Conservation (phyloP, 2,329 filamentous ascomycete genomes). For the Aureobasidium lini region DNA sequence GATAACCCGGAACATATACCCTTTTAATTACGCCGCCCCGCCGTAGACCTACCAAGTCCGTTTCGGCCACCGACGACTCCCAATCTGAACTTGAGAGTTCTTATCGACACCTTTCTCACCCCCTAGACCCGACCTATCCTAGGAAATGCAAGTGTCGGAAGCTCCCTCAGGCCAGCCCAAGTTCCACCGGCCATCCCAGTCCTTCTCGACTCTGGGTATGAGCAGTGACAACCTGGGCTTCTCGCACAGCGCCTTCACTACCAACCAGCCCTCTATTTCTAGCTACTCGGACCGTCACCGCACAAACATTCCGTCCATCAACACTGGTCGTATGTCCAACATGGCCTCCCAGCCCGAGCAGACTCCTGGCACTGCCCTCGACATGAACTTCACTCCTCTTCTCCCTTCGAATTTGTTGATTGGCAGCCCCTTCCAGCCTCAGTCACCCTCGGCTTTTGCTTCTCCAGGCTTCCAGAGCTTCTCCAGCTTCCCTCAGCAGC, state of each 20-base stretch:
- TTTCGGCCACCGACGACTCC: not conserved
- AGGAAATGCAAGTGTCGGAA: conserved; percentile 75
- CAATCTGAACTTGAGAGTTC: not conserved
- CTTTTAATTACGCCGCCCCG: conserved; percentile 10
- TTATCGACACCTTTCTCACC: not conserved
- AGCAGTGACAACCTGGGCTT: conserved; percentile 72
- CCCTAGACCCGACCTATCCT: not conserved
- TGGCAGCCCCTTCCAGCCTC: conserved; percentile 93
- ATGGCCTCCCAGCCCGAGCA: conserved; percentile 65
- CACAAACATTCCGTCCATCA: conserved; percentile 83
- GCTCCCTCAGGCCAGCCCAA: conserved; percentile 45
- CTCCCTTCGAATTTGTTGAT: conserved; percentile 90
- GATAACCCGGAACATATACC: conserved; percentile 10
- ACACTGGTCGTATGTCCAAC: conserved; percentile 59
- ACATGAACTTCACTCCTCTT: conserved; percentile 97
- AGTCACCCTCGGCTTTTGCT: conserved; percentile 80
- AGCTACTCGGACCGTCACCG: conserved; percentile 84
- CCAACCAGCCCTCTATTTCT: conserved; percentile 62
- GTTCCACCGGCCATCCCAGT: conserved; percentile 47
- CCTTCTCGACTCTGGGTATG: conserved; percentile 71
- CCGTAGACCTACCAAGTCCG: not conserved
- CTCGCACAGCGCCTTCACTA: conserved; percentile 85
- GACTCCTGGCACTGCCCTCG: conserved; percentile 80
- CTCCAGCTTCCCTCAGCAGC: conserved; percentile 62
- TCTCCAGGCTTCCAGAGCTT: conserved; percentile 89